A percentile compares a stretch with the other conserved stretches of the same genome.
Evolutionary conservation across 208 protist species (phyloP).

Genomic region (Zelonia costaricensis): DNA sequence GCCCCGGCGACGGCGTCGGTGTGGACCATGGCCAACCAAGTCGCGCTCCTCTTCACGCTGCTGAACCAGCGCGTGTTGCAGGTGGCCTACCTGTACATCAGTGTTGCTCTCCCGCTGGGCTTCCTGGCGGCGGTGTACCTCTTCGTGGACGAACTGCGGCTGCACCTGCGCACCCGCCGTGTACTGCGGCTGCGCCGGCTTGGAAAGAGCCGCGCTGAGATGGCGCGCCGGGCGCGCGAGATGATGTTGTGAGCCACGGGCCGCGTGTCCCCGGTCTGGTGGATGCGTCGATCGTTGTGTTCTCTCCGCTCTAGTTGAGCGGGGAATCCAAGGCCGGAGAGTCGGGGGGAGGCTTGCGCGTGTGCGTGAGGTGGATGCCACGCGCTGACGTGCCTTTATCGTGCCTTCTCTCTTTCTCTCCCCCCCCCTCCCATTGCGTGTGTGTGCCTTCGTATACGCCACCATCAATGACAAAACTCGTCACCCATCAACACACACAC

Average conservation of each 20-base stretch:
- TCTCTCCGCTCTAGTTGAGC: too few relatives aligned
- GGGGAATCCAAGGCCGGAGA: too few relatives aligned
- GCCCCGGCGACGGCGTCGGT: not conserved
- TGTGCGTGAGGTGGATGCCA: too few relatives aligned
- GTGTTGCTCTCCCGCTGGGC: constrained; percentile 12
- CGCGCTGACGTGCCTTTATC: too few relatives aligned
- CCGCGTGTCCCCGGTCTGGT: too few relatives aligned
- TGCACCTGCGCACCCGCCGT: constrained; percentile 3
- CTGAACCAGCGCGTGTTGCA: constrained; percentile 8
- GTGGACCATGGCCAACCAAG: constrained; percentile 13
- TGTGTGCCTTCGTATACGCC: too few relatives aligned
- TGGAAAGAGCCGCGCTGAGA: not conserved
- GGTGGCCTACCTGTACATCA: constrained; percentile 29
- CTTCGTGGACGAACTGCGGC: constrained; percentile 7
- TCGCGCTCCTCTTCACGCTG: constrained; percentile 23
- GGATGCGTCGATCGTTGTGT: too few relatives aligned
- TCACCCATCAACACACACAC: too few relatives aligned
- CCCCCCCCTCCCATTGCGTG: too few relatives aligned
- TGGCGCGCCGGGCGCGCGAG: not conserved
- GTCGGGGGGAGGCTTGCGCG: too few relatives aligned
- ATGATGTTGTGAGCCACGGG: not conserved
- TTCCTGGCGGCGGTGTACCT: constrained; percentile 8
- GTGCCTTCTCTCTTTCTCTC: too few relatives aligned
- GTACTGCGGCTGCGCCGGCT: not conserved
- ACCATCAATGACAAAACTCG: too few relatives aligned